Conservation (phyloP, 2,329 filamentous ascomycete genomes). For the Zopfia rhizophila region DNA sequence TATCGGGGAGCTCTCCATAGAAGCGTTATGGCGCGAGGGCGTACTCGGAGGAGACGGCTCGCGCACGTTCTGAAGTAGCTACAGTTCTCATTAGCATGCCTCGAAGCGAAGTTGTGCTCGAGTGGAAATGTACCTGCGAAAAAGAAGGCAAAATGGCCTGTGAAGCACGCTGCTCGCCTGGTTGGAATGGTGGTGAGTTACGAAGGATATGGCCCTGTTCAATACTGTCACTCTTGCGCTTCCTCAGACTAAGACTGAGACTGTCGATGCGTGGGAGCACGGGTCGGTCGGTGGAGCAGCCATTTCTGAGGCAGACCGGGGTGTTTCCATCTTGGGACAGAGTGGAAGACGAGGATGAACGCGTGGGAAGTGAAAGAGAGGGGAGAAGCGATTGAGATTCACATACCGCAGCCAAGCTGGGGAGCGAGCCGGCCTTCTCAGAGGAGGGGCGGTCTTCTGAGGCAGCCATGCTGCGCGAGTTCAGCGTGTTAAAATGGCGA, state of each 20-base stretch:
- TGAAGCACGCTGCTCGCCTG: slow-evolving; percentile 38
- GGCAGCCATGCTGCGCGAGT: slow-evolving; percentile 42
- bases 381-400: slow-evolving; percentile 15
- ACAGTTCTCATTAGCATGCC: slow-evolving; percentile 13
- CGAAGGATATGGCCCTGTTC: slow-evolving; percentile 41
- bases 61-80: slow-evolving; percentile 41
- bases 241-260: not conserved
- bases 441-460: slow-evolving; percentile 20
- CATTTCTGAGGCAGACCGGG: slow-evolving; percentile 1
- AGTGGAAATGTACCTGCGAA: slow-evolving; percentile 34
- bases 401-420: slow-evolving; percentile 44
- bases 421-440: slow-evolving; percentile 29
- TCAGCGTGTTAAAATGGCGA: slow-evolving; percentile 39
- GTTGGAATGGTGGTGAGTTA: slow-evolving; percentile 47
- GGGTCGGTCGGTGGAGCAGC: not conserved
- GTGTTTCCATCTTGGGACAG: not conserved
- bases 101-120: not conserved
- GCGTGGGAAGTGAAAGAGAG: not conserved
- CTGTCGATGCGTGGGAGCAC: slow-evolving; percentile 10
- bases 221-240: slow-evolving; percentile 1
- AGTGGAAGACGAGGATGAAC: not conserved
- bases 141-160: slow-evolving; percentile 43
- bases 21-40: slow-evolving; percentile 39
- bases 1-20: slow-evolving; percentile 40
- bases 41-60: slow-evolving; percentile 47